These are phyloP conservation scores for Pyracantha coccinea DNA, from an alignment of 331 rosid species.

Conservation along the genomic window DNA sequence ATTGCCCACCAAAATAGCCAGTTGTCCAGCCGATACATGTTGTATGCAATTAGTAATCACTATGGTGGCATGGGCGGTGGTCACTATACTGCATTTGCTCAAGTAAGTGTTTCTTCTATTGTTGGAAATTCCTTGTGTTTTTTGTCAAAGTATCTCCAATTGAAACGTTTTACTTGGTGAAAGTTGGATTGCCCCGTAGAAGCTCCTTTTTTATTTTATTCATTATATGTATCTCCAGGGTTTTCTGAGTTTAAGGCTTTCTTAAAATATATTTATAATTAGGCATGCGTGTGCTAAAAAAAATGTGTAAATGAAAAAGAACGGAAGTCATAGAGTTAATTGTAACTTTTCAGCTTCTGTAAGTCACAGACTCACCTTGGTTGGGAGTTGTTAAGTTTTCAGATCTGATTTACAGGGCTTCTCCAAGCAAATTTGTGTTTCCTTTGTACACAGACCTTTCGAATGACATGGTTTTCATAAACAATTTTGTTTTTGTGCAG, in stretches of 20 bases:
- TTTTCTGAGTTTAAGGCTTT: not conserved
- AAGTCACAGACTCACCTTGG: not conserved
- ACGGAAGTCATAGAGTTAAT: no score
- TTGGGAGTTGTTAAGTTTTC: not conserved
- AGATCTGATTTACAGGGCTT: not conserved
- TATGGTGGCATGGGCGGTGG: conserved; percentile 83
- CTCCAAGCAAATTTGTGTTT: not conserved
- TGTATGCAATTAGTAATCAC: conserved; percentile 85
- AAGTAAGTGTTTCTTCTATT: conserved; percentile 39
- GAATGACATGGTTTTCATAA: not conserved
- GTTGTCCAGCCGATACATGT: conserved; percentile 34
- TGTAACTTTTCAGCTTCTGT: not conserved
- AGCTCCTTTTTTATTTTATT: not conserved
- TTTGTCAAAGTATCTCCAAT: not conserved
- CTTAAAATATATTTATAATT: no score
- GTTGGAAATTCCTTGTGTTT: not conserved
- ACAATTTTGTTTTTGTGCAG: conserved; percentile 33
- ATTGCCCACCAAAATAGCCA: conserved; percentile 25
- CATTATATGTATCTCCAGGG: not conserved
- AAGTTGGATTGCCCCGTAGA: not conserved
- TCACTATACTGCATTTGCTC: conserved; percentile 78
- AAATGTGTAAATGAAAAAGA: not conserved
- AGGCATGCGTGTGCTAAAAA: not conserved
- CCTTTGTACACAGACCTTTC: not conserved
- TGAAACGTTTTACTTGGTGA: not conserved